Conservation (phyloP, 257 asterid genomes). For the Solanum corneliomulleri region DNA sequence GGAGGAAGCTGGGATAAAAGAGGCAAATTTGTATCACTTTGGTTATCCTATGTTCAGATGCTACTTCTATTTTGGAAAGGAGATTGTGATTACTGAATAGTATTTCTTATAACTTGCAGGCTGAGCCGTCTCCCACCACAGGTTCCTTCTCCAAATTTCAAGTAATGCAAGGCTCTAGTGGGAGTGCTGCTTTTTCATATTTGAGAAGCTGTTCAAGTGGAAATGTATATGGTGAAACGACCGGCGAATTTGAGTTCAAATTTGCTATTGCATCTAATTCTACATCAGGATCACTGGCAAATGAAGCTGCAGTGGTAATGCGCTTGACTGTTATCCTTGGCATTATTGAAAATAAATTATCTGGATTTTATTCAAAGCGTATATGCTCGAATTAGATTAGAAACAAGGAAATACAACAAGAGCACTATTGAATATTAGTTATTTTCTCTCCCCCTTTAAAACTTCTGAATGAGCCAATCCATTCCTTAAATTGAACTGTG, state of each 20-base stretch:
- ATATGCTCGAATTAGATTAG: not conserved
- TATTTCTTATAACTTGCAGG: slow-evolving; percentile 29
- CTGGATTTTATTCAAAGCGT: not conserved
- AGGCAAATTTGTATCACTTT: not conserved
- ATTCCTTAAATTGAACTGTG: not conserved
- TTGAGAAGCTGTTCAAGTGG: slow-evolving; percentile 25
- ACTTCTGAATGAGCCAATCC: not conserved
- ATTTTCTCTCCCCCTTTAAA: not conserved
- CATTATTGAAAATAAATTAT: not conserved
- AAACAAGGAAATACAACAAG: not conserved
- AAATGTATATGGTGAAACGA: slow-evolving; percentile 20
- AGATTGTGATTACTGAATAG: not conserved
- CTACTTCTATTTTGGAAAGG: not conserved
- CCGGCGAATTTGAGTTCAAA: slow-evolving; percentile 69
- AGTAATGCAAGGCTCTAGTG: slow-evolving; percentile 55
- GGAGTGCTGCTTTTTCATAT: slow-evolving; percentile 26
- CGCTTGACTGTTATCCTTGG: not conserved
- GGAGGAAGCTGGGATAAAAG: not conserved
- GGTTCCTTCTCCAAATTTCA: slow-evolving; percentile 76
- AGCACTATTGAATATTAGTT: not conserved
- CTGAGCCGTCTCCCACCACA: slow-evolving; percentile 97
- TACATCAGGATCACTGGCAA: slow-evolving; percentile 35
- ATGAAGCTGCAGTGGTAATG: slow-evolving; percentile 53
- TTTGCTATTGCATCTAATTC: slow-evolving; percentile 57
- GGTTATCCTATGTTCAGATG: not conserved